Evolutionary conservation across 768 basidiomycete genomes (phyloP).

Genomic region (Boletus rufocinnamomeus): DNA sequence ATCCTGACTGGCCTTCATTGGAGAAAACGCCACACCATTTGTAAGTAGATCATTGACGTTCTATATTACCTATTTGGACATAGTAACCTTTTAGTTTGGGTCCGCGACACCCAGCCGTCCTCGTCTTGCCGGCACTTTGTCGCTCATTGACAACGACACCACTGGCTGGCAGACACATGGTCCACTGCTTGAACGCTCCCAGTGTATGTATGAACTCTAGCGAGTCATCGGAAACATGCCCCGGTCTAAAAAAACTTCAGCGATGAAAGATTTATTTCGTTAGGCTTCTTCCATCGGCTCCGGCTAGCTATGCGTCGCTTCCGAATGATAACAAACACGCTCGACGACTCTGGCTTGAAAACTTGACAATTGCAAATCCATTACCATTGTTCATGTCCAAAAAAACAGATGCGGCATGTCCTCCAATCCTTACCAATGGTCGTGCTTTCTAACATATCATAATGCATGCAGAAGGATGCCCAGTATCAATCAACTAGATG

Average conservation of each 20-base stretch:
- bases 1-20: too few species aligned
- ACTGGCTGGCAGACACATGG: not conserved
- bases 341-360: too few species aligned
- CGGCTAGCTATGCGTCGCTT: conserved; percentile 1
- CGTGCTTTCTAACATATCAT: too few species aligned
- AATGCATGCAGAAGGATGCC: too few species aligned
- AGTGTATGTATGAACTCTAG: too few species aligned
- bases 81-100: not conserved
- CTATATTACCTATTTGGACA: not conserved
- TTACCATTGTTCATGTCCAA: too few species aligned
- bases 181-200: not conserved
- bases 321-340: not conserved
- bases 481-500: too few species aligned
- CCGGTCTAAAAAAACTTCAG: not conserved
- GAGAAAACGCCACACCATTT: conserved; percentile 3
- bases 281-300: not conserved
- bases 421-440: too few species aligned
- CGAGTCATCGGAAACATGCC: not conserved
- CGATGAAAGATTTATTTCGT: not conserved
- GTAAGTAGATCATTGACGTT: conserved; percentile 14
- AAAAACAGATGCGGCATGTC: too few species aligned
- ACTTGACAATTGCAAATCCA: too few species aligned
- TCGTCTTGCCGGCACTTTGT: not conserved
- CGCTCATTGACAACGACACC: not conserved
- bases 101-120: not conserved